Percentiles rank a stretch among this genome's conserved stretches.
Conservation (phyloP, 345 rosid genomes). For the Alliaria petiolata region DNA sequence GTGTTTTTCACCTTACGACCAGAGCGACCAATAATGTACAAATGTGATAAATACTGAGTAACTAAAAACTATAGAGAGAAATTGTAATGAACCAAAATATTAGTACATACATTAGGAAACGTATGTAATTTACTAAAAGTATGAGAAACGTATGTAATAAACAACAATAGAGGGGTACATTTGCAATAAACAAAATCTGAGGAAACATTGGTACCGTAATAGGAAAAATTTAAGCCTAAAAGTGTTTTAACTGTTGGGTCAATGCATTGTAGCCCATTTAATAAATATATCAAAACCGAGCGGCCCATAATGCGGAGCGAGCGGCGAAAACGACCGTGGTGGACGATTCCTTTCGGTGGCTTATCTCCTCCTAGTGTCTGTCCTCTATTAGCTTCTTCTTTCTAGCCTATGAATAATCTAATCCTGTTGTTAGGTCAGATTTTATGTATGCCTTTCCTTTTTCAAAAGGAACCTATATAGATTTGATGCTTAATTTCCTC, state of each 20-base stretch:
- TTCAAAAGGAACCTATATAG: constrained; percentile 5
- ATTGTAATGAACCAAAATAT: too few relatives aligned
- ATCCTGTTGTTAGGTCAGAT: constrained; percentile 8
- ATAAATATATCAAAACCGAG: neutral
- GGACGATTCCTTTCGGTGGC: constrained; percentile 11
- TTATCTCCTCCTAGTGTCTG: constrained; percentile 10
- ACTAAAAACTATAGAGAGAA: too few relatives aligned
- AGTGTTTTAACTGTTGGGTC: neutral
- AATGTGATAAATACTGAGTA: too few relatives aligned
- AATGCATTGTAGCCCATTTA: neutral
- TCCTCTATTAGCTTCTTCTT: neutral
- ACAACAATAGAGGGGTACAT: neutral
- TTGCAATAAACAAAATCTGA: too few relatives aligned
- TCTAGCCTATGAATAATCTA: constrained; percentile 4
- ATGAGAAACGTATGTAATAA: too few relatives aligned
- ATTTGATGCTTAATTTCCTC: constrained; percentile 28
- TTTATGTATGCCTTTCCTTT: constrained; percentile 14
- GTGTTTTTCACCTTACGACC: neutral
- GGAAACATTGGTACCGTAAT: neutral
- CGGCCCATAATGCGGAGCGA: neutral
- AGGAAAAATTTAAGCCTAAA: neutral
- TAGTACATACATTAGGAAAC: too few relatives aligned
- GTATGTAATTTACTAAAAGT: too few relatives aligned
- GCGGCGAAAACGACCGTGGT: neutral
- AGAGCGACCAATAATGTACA: neutral